phyloP scores from a whole-genome alignment of 805 yeast species.

The Candida methanosorbosa region DNA sequence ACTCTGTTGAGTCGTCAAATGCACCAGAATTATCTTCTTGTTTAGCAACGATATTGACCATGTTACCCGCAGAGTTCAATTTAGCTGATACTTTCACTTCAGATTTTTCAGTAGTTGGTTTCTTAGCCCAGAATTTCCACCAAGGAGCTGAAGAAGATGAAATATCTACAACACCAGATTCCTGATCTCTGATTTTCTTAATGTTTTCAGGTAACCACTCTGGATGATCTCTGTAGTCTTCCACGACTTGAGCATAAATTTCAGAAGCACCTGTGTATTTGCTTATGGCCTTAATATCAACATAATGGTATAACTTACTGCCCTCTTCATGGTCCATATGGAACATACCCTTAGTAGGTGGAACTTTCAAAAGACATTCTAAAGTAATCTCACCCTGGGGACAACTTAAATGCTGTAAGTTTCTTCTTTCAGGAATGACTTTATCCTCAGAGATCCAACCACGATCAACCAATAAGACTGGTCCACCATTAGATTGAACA shows the following conservation, averaged over 20 bases:
- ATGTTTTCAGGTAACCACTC: constrained; percentile 25
- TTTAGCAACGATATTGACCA: constrained; percentile 1
- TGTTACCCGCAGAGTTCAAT: background rate
- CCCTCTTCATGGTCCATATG: constrained; percentile 66
- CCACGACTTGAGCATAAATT: constrained; percentile 66
- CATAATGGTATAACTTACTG: constrained; percentile 63
- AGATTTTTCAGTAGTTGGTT: background rate
- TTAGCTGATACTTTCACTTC: background rate
- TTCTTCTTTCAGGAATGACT: constrained; percentile 44
- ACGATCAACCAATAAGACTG: constrained; percentile 73
- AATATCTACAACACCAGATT: background rate
- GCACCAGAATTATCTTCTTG: too few species aligned
- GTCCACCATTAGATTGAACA: constrained; percentile 62
- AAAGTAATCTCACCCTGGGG: constrained; percentile 69
- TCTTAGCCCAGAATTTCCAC: constrained; percentile 23
- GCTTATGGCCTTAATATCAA: constrained; percentile 81
- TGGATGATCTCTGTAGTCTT: constrained; percentile 58
- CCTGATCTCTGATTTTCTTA: constrained; percentile 1
- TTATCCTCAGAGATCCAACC: constrained; percentile 84
- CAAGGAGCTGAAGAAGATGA: constrained; percentile 3
- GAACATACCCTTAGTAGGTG: constrained; percentile 50
- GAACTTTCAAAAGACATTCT: constrained; percentile 64
- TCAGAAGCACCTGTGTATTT: constrained; percentile 57
- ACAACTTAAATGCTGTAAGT: constrained; percentile 57
- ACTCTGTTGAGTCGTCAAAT: constrained; percentile 31